Base-by-base conservation (phyloP, 441 rosid genomes). In the Jatropha podagrica region DNA sequence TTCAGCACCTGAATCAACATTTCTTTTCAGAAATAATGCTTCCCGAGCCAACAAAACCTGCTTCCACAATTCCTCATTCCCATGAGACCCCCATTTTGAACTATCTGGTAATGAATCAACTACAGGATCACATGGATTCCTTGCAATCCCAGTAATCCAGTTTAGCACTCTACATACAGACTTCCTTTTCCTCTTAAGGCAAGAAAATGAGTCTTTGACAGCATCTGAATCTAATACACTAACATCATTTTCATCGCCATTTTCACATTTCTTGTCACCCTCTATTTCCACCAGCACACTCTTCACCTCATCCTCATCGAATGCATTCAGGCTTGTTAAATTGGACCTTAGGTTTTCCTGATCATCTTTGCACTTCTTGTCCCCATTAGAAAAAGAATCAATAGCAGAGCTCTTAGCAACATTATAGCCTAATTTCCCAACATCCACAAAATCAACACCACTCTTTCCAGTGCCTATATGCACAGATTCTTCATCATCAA, bases 81-180 rank as follows among this genome's bases (percentile, higher is more conserved):
- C 92, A 77, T 79, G 85, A 65, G 79, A 79, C 17, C 74, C 90
- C 99, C 96, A 95, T 66, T 88, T 87, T n/a, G 94, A 80, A 65
- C 78, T 80, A 49, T 89, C 92, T 0, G 96, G 97, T 79, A 91
- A 73, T 59, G 80, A 58, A 67, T 74, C 88, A 78, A 90, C 71
- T 23, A 77, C 73, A 2, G 76, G 73, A 72, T 86, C 81, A 77
- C 88, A 89, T 4, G 97, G 98, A 83, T 89, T 74, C 79, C 81
- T 86, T 0, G 98, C 97, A 77, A 84, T 75, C 74, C 82, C 75
- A n/a, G 76, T 83, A 68, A 95, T 77, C 99, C 97, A 93, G 49
- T 77, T 68, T 66, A 93, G 74, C 79, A 88, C 83, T 71, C 73
- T 82, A 71, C 62, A 74, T 7, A 71, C 41, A 65, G 90, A 78